Evolutionary conservation across 306 rosid species (phyloP).

Genomic region (Abrus pulchellus): DNA sequence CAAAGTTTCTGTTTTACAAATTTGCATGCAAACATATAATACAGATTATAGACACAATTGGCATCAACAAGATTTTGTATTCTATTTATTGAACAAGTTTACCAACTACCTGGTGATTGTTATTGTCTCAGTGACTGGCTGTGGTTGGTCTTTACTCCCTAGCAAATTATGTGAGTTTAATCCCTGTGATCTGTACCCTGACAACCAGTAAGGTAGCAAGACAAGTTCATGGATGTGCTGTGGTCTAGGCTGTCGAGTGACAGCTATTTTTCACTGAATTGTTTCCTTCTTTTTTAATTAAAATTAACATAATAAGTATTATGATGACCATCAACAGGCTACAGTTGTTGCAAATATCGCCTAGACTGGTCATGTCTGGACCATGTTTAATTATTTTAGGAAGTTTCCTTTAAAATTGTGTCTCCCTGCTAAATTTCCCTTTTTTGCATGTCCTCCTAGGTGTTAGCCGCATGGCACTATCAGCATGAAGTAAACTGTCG

Average conservation of each 20-base stretch:
- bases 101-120: not conserved
- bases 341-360: constrained; percentile 21
- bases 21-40: not conserved
- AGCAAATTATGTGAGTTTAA: not conserved
- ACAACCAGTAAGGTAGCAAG: constrained; percentile 3
- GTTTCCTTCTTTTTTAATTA: not conserved
- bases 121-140: not conserved
- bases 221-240: not conserved
- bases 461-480: not conserved
- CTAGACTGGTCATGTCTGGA: constrained; percentile 9
- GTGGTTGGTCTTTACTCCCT: not conserved
- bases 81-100: not conserved
- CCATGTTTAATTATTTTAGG: constrained; percentile 9
- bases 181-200: not conserved
- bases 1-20: not conserved
- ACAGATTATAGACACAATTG: not conserved
- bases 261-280: not conserved
- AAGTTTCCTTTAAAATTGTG: not conserved
- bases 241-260: not conserved
- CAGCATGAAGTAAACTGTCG: constrained; percentile 6
- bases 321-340: constrained; percentile 1
- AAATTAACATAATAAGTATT: not conserved
- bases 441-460: not conserved
- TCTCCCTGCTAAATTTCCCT: constrained; percentile 1
- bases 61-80: not conserved